Evolutionary conservation across 2,329 filamentous ascomycete species (phyloP).

Genomic region (Rhynchosporium agropyri): DNA sequence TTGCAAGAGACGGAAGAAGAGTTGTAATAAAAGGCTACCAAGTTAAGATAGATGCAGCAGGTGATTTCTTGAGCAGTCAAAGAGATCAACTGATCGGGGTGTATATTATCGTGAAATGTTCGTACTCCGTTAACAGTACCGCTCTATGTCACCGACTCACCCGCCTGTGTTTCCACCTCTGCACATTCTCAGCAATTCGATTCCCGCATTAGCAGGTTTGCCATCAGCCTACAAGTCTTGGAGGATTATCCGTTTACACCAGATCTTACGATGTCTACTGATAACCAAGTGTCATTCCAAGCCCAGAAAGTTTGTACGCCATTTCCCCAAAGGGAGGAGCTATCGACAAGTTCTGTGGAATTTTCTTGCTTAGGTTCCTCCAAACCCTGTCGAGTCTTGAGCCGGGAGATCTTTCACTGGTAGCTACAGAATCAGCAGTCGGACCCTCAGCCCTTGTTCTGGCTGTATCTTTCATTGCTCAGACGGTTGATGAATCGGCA

Average conservation of each 20-base stretch:
- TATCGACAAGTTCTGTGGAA: conserved; percentile 13
- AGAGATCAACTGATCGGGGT: conserved; percentile 2
- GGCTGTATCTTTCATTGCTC: conserved; percentile 23
- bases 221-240: not conserved
- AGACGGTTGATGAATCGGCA: conserved; percentile 12
- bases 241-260: not conserved
- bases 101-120: conserved; percentile 27
- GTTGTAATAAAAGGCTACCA: conserved; percentile 28
- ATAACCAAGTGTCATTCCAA: conserved; percentile 23
- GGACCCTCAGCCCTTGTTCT: conserved; percentile 25
- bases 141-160: not conserved
- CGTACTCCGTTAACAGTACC: conserved; percentile 14
- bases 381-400: conserved; percentile 26
- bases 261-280: conserved; percentile 1
- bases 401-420: conserved; percentile 21
- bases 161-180: conserved; percentile 3
- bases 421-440: conserved; percentile 16
- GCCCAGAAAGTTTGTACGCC: conserved; percentile 18
- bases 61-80: conserved; percentile 8
- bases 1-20: conserved; percentile 30
- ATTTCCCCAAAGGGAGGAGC: conserved; percentile 21
- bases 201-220: not conserved
- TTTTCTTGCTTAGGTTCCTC: conserved; percentile 27
- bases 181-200: not conserved
- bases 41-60: conserved; percentile 26